Evolutionary conservation across 2,329 filamentous ascomycete genomes (phyloP).

Genomic region (Colletotrichum abscissum): DNA sequence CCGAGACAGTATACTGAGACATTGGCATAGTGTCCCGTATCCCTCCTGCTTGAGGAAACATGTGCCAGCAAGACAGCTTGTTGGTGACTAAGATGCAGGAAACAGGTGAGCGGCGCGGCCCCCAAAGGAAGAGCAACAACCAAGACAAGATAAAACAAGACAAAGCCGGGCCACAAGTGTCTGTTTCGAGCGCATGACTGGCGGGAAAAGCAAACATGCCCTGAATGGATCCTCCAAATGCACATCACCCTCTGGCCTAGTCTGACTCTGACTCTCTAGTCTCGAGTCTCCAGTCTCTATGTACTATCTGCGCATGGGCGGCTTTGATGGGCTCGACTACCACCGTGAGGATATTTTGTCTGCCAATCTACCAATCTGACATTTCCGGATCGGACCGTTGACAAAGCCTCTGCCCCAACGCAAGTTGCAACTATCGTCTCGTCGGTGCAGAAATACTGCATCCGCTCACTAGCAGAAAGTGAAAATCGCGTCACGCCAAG

Average conservation of each 20-base stretch:
- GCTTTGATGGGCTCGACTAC: not conserved
- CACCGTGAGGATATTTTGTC: not conserved
- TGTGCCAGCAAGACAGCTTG: not conserved
- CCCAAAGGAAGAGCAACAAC: not conserved
- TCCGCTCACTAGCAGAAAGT: not conserved
- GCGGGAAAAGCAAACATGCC: slow-evolving; percentile 5
- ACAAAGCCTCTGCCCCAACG: not conserved
- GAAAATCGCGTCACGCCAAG: not conserved
- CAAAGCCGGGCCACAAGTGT: not conserved
- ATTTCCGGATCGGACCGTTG: not conserved
- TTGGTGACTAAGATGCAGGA: not conserved
- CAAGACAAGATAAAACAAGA: slow-evolving; percentile 25
- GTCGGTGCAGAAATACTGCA: not conserved
- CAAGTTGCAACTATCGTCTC: not conserved
- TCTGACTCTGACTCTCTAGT: not conserved
- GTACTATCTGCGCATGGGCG: not conserved
- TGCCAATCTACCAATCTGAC: not conserved
- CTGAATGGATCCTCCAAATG: not conserved
- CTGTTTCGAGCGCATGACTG: not conserved
- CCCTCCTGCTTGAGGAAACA: not conserved
- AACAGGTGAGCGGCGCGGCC: not conserved
- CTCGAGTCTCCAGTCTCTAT: not conserved
- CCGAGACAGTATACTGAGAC: not conserved
- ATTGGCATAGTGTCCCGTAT: not conserved
- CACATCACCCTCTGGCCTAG: not conserved